Evolutionary conservation across 441 rosid genomes (phyloP).

Genomic region (Cnidoscolus chayamansa): DNA sequence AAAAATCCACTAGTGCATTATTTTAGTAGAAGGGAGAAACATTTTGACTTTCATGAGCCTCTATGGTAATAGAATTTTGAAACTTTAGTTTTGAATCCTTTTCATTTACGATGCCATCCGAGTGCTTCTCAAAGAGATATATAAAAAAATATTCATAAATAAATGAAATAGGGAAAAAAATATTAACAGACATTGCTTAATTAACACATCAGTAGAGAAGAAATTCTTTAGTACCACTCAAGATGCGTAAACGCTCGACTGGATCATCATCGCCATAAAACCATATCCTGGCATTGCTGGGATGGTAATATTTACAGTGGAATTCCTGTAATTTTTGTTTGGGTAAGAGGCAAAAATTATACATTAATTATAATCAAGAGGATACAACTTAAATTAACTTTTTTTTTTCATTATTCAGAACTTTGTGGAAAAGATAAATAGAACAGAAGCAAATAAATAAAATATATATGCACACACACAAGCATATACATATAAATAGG

Average conservation of each 20-base stretch:
- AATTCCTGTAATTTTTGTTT: conserved; percentile 57
- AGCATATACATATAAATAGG: too few relatives aligned
- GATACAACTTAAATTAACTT: background rate
- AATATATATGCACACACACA: background rate
- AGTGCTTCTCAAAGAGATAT: background rate
- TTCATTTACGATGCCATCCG: background rate
- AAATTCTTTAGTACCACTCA: conserved; percentile 56
- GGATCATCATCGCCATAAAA: conserved; percentile 95
- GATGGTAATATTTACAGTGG: conserved; percentile 82
- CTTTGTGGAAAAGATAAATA: background rate
- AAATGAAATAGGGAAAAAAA: background rate
- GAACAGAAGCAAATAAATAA: background rate
- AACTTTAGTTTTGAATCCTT: background rate
- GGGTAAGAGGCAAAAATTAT: conserved; percentile 15
- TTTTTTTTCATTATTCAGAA: background rate
- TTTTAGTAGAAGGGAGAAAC: background rate
- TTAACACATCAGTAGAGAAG: conserved; percentile 6
- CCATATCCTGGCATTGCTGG: conserved; percentile 96
- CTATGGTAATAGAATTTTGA: background rate
- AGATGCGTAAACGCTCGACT: conserved; percentile 61
- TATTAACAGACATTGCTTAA: background rate
- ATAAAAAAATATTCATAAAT: background rate
- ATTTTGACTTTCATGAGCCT: background rate
- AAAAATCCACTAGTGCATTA: background rate
- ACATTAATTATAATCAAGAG: conserved; percentile 6